Percentiles rank a stretch among this genome's conserved stretches.
Evolutionary conservation across 495 filamentous ascomycete species (phyloP).

Genomic region (Clohesyomyces aquaticus): DNA sequence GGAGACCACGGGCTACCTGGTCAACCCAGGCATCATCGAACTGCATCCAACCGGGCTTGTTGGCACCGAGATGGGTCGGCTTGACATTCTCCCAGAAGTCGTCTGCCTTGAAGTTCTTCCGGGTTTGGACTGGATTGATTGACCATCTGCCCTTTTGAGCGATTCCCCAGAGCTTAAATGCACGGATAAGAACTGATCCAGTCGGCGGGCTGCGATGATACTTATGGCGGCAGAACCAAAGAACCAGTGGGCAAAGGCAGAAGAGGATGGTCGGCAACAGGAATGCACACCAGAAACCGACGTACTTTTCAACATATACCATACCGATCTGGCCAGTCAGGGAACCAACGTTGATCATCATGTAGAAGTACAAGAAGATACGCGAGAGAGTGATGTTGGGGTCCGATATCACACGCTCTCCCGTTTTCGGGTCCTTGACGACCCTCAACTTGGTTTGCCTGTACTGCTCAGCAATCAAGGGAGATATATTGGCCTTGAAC

Average conservation of each 20-base stretch:
- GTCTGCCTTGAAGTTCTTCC: constrained; percentile 57
- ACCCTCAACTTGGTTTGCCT: constrained; percentile 46
- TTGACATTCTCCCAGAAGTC: constrained; percentile 69
- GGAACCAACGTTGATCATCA: constrained; percentile 71
- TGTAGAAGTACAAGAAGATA: constrained; percentile 67
- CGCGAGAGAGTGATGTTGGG: constrained; percentile 65
- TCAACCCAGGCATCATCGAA: constrained; percentile 78
- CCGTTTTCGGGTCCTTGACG: constrained; percentile 32
- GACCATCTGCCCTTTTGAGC: constrained; percentile 70
- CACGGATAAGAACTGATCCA: constrained; percentile 65
- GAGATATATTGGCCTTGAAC: constrained; percentile 68
- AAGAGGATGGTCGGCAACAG: constrained; percentile 50
- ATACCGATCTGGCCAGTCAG: constrained; percentile 59
- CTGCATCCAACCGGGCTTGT: constrained; percentile 46
- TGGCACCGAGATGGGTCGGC: constrained; percentile 52
- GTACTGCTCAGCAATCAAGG: constrained; percentile 63
- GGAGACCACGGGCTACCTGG: constrained; percentile 68
- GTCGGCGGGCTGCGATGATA: constrained; percentile 63
- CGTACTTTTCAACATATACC: constrained; percentile 73
- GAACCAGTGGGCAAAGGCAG: constrained; percentile 63
- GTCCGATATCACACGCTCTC: constrained; percentile 66
- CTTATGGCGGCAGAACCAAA: constrained; percentile 62
- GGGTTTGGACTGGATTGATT: constrained; percentile 53
- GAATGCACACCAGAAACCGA: constrained; percentile 77
- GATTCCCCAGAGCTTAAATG: constrained; percentile 58